phyloP scores from a whole-genome alignment of 2,329 filamentous ascomycete genomes.

The Eurotiales sp. region DNA sequence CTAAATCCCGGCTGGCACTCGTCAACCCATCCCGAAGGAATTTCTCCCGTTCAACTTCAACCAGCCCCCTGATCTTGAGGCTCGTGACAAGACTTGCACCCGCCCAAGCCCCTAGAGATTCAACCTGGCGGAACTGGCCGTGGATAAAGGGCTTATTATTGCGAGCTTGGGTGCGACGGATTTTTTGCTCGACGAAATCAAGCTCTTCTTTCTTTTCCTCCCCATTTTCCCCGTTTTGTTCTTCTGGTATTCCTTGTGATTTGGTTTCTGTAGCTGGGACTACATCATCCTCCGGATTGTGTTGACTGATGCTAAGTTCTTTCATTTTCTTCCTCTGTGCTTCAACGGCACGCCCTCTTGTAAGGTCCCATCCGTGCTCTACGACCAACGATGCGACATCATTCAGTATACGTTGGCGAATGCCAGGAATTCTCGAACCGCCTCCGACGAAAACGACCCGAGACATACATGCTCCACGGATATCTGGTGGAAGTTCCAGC shows the following conservation, averaged over 20 bases:
- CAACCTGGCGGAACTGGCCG: slow-evolving; percentile 50
- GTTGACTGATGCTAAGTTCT: slow-evolving; percentile 27
- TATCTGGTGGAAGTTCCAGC: slow-evolving; percentile 72
- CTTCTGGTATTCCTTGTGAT: slow-evolving; percentile 15
- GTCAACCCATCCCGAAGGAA: slow-evolving; percentile 52
- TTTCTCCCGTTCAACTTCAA: slow-evolving; percentile 62
- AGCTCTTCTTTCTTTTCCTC: slow-evolving; percentile 35
- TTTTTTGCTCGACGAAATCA: slow-evolving; percentile 45
- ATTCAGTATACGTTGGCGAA: slow-evolving; percentile 71
- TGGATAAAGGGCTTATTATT: slow-evolving; percentile 31
- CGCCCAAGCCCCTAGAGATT: slow-evolving; percentile 61
- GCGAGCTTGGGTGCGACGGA: slow-evolving; percentile 33
- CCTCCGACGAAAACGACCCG: slow-evolving; percentile 84
- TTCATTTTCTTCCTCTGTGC: slow-evolving; percentile 44
- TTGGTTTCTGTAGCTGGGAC: not conserved
- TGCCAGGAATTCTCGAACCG: slow-evolving; percentile 70
- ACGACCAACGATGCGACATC: slow-evolving; percentile 68
- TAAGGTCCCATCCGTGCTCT: slow-evolving; percentile 70
- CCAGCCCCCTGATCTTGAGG: slow-evolving; percentile 57
- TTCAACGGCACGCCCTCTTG: slow-evolving; percentile 65
- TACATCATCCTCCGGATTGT: not conserved
- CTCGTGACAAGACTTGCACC: slow-evolving; percentile 60
- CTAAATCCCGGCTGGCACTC: slow-evolving; percentile 43
- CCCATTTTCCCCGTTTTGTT: slow-evolving; percentile 9
- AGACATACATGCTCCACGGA: slow-evolving; percentile 80